Base-by-base conservation (phyloP, 2,329 filamentous ascomycete species). In the Nannizziopsis arthrosporioides region DNA sequence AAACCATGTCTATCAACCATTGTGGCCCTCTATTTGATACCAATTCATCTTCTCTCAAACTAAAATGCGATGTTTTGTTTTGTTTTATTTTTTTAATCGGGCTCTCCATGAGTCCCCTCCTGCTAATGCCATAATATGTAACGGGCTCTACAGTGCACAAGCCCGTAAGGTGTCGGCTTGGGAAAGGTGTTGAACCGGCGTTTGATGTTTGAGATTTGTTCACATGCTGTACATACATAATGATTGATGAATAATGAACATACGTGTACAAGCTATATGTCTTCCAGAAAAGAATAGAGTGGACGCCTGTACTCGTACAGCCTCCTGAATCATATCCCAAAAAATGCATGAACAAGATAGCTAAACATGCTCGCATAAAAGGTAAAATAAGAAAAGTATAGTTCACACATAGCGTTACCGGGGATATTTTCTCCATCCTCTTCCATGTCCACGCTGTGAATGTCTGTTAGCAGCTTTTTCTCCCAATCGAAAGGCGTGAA, bases 401-500 rank as follows among this genome's bases (percentile, higher is more conserved):
- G 3, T 37, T 9, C 12, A 37, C 9, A 17, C 35, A 37, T 37
- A 36, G 42, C 63, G 67, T 60, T 61, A 57, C 65, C 74, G 82
- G 56, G 82, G 82, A 75, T 78, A 85, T 64, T 84, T 81, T 71
- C 81, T 84, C 81, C 81, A 85, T 39, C 81, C 80, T 63, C 80
- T 72, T 58, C 82, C 82, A 65, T 85, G 82, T 55, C 82, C 82
- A 70, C 73, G 74, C 76, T 82, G 60, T 57, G 48, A 52, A 44
- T 19, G 44, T 41, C 39, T 44, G 59, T 72, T 65, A 74, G 67
- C 42, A n/a, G 22, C 57, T 51, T 32, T 12, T n/a, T 44, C 42
- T n/a, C 8, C 32, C 27, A 10, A 49, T 34, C 40, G 14, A 11
- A n/a, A 40, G 47, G 11, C 19, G 4, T 22, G n/a, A 1, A 10